phyloP scores from a whole-genome alignment of 441 rosid genomes.

The Heliophila coronopifolia region DNA sequence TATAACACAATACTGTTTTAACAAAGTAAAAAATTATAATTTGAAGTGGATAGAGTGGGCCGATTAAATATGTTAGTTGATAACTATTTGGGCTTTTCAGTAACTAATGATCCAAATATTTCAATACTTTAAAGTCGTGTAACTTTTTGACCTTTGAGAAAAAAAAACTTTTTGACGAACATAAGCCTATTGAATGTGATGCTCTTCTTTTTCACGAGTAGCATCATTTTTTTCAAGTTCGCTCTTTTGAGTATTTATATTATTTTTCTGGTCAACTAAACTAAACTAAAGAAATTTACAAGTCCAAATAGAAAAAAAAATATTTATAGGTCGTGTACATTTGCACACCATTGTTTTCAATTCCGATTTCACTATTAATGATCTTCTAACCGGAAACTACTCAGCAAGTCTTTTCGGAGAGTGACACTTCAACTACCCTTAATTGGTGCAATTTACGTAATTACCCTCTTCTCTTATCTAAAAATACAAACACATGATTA shows the following conservation, averaged over 20 bases:
- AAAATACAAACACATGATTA: neutral
- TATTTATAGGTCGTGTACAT: neutral
- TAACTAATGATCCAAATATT: no score
- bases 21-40: no score
- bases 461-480: slow-evolving; percentile 7
- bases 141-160: no score
- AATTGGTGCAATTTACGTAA: neutral
- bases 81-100: slow-evolving; percentile 8
- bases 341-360: neutral
- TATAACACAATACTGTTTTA: no score
- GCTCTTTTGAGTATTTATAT: neutral
- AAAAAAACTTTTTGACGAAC: no score
- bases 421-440: slow-evolving; percentile 18
- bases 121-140: no score
- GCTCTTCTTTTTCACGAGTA: neutral
- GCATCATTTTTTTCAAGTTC: neutral
- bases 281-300: neutral
- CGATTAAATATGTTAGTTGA: neutral
- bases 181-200: slow-evolving; percentile 5
- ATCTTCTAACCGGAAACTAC: slow-evolving; percentile 29
- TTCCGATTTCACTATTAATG: slow-evolving; percentile 17
- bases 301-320: neutral
- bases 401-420: slow-evolving; percentile 19
- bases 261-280: neutral
- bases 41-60: slow-evolving; percentile 1